phyloP scores from a whole-genome alignment of 164 flowering plant genomes.

The Piper longum region DNA sequence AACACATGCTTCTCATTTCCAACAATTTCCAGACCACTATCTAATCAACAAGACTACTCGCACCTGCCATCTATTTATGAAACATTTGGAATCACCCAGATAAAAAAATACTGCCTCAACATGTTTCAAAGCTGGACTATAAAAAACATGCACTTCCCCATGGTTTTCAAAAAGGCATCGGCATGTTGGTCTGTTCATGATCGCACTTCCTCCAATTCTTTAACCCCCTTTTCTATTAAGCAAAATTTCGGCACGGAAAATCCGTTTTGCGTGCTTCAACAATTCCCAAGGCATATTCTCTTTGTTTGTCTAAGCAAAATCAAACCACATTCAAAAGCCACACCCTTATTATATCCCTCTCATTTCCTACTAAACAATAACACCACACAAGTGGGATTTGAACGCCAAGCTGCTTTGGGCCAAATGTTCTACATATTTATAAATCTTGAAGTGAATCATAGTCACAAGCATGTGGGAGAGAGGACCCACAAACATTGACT shows the following conservation, averaged over 20 bases:
- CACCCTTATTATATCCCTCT: too few relatives aligned
- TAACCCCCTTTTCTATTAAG: background rate
- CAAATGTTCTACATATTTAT: background rate
- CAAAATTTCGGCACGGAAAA: constrained; percentile 11
- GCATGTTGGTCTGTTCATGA: constrained; percentile 3
- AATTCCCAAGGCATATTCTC: constrained; percentile 19
- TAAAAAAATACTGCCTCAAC: background rate
- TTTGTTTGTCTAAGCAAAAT: background rate
- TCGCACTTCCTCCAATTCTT: background rate
- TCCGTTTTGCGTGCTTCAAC: constrained; percentile 23
- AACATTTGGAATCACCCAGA: background rate
- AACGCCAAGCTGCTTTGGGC: background rate
- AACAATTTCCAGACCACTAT: too few relatives aligned
- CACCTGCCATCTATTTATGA: background rate
- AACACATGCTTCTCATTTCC: too few relatives aligned
- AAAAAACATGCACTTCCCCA: background rate
- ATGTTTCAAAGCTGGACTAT: constrained; percentile 1
- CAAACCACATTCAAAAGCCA: background rate
- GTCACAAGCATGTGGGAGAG: background rate
- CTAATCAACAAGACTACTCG: too few relatives aligned
- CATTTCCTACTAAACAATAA: too few relatives aligned
- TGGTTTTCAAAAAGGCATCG: background rate
- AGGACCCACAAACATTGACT: background rate
- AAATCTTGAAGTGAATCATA: background rate
- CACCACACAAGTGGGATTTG: background rate